Evolutionary conservation across 1,284 basidiomycete species (phyloP).

Genomic region (Trametes hirsuta): DNA sequence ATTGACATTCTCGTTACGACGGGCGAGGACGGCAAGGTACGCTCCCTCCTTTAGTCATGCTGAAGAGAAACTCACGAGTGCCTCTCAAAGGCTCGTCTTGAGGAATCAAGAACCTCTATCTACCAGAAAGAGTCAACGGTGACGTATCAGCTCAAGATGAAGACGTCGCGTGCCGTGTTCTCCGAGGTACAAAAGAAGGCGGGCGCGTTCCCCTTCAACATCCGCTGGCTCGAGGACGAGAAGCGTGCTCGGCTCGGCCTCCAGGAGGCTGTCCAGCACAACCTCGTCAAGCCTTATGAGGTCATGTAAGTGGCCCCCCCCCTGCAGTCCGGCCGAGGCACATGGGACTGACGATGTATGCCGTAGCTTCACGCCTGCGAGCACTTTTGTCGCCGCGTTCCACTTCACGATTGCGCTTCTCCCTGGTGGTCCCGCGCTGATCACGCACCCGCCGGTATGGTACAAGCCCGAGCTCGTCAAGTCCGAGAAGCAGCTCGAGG

Average conservation of each 20-base stretch:
- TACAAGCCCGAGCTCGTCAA: constrained; percentile 91
- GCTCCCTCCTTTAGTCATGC: background rate
- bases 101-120: constrained; percentile 90
- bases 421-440: constrained; percentile 81
- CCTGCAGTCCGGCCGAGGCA: background rate
- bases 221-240: constrained; percentile 93
- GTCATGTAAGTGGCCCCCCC: constrained; percentile 66
- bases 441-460: constrained; percentile 90
- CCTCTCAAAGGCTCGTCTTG: constrained; percentile 71
- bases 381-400: constrained; percentile 88
- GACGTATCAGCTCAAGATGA: constrained; percentile 98
- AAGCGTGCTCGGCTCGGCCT: constrained; percentile 94
- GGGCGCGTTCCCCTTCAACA: constrained; percentile 97
- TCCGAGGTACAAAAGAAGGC: constrained; percentile 98
- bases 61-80: background rate
- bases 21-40: constrained; percentile 86
- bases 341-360: background rate
- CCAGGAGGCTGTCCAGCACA: constrained; percentile 94
- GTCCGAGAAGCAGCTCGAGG: constrained; percentile 87
- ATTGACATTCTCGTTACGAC: constrained; percentile 94
- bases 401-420: constrained; percentile 95
- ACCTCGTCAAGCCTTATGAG: constrained; percentile 88
- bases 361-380: constrained; percentile 76
- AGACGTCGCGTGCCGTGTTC: constrained; percentile 93
- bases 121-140: constrained; percentile 89